These are phyloP conservation scores for Geotrichum bryndzae DNA, from an alignment of 1,139 yeast species.

Conservation along the genomic window DNA sequence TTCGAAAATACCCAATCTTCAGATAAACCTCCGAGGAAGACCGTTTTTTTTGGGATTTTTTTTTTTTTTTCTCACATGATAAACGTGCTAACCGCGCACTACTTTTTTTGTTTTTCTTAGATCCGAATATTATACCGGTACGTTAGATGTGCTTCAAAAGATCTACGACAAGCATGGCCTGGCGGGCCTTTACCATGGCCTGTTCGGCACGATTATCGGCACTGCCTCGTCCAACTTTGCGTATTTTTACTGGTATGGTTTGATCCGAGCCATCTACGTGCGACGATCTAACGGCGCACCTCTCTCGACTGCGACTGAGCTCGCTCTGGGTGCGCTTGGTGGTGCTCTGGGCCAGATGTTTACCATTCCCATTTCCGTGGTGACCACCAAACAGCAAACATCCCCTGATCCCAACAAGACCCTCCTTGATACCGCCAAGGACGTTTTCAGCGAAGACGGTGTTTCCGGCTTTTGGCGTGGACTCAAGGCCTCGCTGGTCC, in stretches of 20 bases:
- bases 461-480: slow-evolving; percentile 78
- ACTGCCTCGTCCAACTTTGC: slow-evolving; percentile 77
- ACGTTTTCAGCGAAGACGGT: slow-evolving; percentile 63
- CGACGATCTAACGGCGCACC: slow-evolving; percentile 39
- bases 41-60: too few species aligned
- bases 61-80: not conserved
- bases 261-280: slow-evolving; percentile 57
- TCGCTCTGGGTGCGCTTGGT: slow-evolving; percentile 74
- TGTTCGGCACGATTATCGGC: slow-evolving; percentile 63
- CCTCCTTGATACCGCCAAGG: slow-evolving; percentile 46
- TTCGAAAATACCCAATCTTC: not conserved
- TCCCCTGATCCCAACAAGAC: slow-evolving; percentile 4
- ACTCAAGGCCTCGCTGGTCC: slow-evolving; percentile 68
- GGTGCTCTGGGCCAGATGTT: slow-evolving; percentile 80
- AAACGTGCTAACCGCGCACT: not conserved
- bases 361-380: slow-evolving; percentile 76
- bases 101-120: not conserved
- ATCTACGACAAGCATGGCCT: slow-evolving; percentile 57
- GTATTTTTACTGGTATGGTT: slow-evolving; percentile 80
- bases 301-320: slow-evolving; percentile 60
- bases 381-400: slow-evolving; percentile 80
- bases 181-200: slow-evolving; percentile 70
- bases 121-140: slow-evolving; percentile 43
- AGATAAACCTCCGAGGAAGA: not conserved
- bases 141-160: slow-evolving; percentile 57